A percentile compares a stretch with the other conserved stretches of the same genome.
Conservation (phyloP, 2,329 filamentous ascomycete genomes). For the Fusarium sp. region DNA sequence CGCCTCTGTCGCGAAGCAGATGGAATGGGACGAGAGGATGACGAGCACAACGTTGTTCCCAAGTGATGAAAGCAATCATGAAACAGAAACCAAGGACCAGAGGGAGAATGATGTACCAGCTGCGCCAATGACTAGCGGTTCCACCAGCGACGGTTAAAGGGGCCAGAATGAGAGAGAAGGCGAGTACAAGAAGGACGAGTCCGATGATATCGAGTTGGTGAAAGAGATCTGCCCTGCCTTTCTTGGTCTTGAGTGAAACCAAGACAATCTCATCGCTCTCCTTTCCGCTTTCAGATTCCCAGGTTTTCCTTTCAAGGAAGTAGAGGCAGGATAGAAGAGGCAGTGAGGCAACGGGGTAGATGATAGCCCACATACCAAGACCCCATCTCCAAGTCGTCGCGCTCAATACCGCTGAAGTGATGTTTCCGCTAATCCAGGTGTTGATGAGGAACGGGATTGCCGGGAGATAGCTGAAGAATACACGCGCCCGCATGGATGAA, state of each 20-base stretch:
- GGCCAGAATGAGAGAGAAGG: constrained; percentile 58
- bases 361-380: constrained; percentile 71
- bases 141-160: constrained; percentile 66
- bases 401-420: constrained; percentile 60
- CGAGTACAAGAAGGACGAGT: constrained; percentile 56
- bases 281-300: constrained; percentile 4
- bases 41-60: constrained; percentile 61
- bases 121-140: constrained; percentile 57
- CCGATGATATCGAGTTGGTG: constrained; percentile 64
- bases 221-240: constrained; percentile 57
- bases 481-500: constrained; percentile 66
- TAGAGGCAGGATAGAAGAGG: constrained; percentile 60
- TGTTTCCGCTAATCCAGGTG: constrained; percentile 69
- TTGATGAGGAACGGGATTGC: constrained; percentile 68
- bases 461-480: constrained; percentile 71
- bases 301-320: constrained; percentile 43
- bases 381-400: constrained; percentile 69
- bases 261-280: background rate
- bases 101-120: constrained; percentile 60
- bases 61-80: constrained; percentile 60
- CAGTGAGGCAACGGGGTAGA: constrained; percentile 65
- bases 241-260: constrained; percentile 28
- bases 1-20: constrained; percentile 66
- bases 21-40: constrained; percentile 66
- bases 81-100: constrained; percentile 60